These are phyloP conservation scores for Xylaria sp. DNA, from an alignment of 2,329 filamentous ascomycete genomes.

Conservation along the genomic window DNA sequence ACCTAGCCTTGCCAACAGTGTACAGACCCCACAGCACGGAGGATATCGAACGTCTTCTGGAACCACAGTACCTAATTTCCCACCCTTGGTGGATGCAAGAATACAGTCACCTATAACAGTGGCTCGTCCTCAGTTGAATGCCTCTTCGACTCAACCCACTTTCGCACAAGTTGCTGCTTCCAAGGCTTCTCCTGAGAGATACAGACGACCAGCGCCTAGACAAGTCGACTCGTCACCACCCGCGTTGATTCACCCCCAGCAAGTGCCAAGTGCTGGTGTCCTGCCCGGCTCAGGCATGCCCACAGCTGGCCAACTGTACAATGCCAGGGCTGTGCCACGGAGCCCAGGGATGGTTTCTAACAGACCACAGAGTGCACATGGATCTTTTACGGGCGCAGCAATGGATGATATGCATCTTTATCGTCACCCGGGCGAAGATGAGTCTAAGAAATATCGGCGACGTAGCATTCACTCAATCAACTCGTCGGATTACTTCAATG, in stretches of 20 bases:
- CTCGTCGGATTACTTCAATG: constrained; percentile 56
- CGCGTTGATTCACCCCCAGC: constrained; percentile 47
- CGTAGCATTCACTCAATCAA: constrained; percentile 81
- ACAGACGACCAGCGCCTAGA: constrained; percentile 74
- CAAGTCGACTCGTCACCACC: constrained; percentile 61
- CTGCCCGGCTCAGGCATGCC: constrained; percentile 66
- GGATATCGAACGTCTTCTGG: constrained; percentile 61
- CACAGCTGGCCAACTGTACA: constrained; percentile 66
- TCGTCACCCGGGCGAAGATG: constrained; percentile 68
- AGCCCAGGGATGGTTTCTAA: constrained; percentile 52
- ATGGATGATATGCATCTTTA: constrained; percentile 77
- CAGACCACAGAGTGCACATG: constrained; percentile 66
- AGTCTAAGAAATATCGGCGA: constrained; percentile 80
- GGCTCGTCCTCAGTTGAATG: constrained; percentile 57
- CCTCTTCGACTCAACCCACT: constrained; percentile 59
- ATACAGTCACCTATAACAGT: constrained; percentile 55
- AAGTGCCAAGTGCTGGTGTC: constrained; percentile 53
- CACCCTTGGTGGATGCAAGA: constrained; percentile 54
- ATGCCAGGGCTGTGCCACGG: constrained; percentile 54
- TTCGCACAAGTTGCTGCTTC: constrained; percentile 67
- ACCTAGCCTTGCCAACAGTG: constrained; percentile 69
- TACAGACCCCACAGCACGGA: constrained; percentile 63
- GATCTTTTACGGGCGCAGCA: constrained; percentile 58
- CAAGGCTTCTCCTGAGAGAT: constrained; percentile 83
- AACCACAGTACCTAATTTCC: constrained; percentile 56